A percentile compares a stretch with the other conserved stretches of the same genome.
Conservation (phyloP, 352 stramenopile genomes). For the Phytophthora megakarya region DNA sequence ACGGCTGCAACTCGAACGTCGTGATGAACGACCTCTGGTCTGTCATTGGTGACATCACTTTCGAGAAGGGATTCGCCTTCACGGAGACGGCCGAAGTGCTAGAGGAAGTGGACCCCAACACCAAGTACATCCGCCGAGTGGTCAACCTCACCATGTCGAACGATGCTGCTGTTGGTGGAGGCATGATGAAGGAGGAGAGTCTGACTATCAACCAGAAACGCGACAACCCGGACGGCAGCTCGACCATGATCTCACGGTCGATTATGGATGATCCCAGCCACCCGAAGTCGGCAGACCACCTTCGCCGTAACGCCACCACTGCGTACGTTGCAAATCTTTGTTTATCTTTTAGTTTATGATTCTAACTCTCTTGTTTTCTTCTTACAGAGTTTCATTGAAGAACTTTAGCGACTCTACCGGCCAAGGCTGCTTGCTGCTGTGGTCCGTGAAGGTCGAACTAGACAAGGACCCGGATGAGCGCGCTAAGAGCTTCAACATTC, state of each 20-base stretch:
- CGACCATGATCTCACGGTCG: conserved; percentile 67
- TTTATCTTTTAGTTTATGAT: background rate
- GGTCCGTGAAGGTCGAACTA: conserved; percentile 84
- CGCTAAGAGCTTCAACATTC: conserved; percentile 78
- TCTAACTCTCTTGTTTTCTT: conserved; percentile 16
- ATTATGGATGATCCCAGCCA: conserved; percentile 77
- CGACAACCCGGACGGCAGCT: conserved; percentile 74
- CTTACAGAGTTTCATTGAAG: conserved; percentile 67
- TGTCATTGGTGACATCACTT: conserved; percentile 63
- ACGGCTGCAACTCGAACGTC: conserved; percentile 70
- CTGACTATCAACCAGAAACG: conserved; percentile 79
- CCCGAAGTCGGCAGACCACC: conserved; percentile 61
- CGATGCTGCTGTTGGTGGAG: conserved; percentile 61
- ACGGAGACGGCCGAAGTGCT: conserved; percentile 75
- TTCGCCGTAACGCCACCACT: conserved; percentile 80
- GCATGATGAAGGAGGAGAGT: conserved; percentile 86
- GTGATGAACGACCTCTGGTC: conserved; percentile 85
- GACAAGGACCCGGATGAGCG: conserved; percentile 78
- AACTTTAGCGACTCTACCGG: conserved; percentile 81
- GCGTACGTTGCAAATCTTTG: conserved; percentile 53
- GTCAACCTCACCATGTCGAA: conserved; percentile 83
- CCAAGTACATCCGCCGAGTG: conserved; percentile 83
- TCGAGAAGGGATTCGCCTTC: conserved; percentile 87
- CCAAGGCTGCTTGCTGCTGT: conserved; percentile 73
- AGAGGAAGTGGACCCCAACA: conserved; percentile 74